Base-by-base conservation (phyloP, 2,329 filamentous ascomycete species). In the Aquanectria penicillioides region DNA sequence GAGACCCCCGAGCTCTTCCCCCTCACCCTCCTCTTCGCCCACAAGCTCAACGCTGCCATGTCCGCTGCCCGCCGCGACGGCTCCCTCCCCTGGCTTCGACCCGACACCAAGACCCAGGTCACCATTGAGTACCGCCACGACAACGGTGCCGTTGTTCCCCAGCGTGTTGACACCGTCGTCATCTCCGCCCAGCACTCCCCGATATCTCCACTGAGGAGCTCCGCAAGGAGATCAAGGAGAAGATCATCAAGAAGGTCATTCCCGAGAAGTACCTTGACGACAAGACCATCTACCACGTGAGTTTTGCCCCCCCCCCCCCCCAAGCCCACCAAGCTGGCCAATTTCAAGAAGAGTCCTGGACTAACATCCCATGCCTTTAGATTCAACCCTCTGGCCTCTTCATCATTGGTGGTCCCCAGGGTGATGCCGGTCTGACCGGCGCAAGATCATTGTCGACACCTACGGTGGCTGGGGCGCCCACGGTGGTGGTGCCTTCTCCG, bases 391-490 rank as follows among this genome's bases (percentile, higher is more conserved):
- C 94, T 71, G 95, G 95, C 71, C 91, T 92, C 70, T 99, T 99
- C 89, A 93, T 98, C 86, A 99, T 99, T 69, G 95, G 95, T 86
- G 95, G 95, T 73, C 95, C 95, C 71, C 94, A 99, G 86, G 95
- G 95, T 88, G 95, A 99, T 74, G 95, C 95, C 74, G 95, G 95
- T 88, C 87, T 99, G 68, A 99, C 95, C 67, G 95, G 95, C 94
- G 95, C 76, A 99, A 99, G 90, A 99, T 99, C 88, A 89, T 97
- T 69, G 95, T 99, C 78, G 95, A 99, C 84, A 98, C 95, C 80
- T 99, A 99, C 84, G 95, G 95, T 85, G 95, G 95, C 75, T 98
- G 95, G 95, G 95, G 95, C 84, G 95, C 95, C 73, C 95, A 99
- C 87, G 95, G 95, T 86, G 95, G 95, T 86, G 95, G 95, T 90